These are phyloP conservation scores for Scleroderma citrinum DNA, from an alignment of 768 basidiomycete genomes.

Conservation along the genomic window DNA sequence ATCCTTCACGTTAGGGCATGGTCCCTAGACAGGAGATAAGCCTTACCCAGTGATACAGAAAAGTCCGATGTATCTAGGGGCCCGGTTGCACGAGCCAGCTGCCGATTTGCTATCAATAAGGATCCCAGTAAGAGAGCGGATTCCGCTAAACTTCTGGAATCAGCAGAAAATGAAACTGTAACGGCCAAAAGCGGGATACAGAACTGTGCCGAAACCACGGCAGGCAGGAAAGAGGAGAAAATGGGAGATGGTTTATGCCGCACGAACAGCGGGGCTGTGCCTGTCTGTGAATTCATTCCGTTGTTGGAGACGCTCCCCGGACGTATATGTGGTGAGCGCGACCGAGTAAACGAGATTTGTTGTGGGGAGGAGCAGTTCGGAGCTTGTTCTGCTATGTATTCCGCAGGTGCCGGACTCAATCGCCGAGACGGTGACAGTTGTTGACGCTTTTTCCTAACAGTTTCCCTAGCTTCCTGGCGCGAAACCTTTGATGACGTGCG, in stretches of 20 bases:
- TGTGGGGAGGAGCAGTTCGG: conserved; percentile 29
- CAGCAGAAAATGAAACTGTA: conserved; percentile 47
- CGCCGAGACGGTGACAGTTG: conserved; percentile 19
- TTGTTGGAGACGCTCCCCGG: conserved; percentile 29
- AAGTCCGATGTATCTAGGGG: conserved; percentile 22
- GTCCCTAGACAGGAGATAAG: background rate
- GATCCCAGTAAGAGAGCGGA: conserved; percentile 59
- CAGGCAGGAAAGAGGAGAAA: conserved; percentile 40
- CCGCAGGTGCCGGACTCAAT: conserved; percentile 19
- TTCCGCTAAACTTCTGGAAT: conserved; percentile 59
- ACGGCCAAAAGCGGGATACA: conserved; percentile 37
- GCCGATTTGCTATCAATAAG: conserved; percentile 48
- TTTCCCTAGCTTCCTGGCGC: conserved; percentile 20
- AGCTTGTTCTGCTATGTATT: conserved; percentile 29
- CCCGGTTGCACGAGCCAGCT: conserved; percentile 18
- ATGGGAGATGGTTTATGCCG: conserved; percentile 32
- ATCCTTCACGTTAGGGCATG: conserved; percentile 3
- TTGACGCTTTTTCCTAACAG: conserved; percentile 23
- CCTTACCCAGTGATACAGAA: conserved; percentile 50
- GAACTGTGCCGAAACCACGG: conserved; percentile 39
- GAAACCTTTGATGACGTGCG: conserved; percentile 28
- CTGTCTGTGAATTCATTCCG: conserved; percentile 29
- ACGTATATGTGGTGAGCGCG: conserved; percentile 56
- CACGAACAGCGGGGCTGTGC: conserved; percentile 37
- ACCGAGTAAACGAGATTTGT: conserved; percentile 59